These are phyloP conservation scores for Geotrichum candidum DNA, from an alignment of 1,139 yeast genomes.

Conservation along the genomic window DNA sequence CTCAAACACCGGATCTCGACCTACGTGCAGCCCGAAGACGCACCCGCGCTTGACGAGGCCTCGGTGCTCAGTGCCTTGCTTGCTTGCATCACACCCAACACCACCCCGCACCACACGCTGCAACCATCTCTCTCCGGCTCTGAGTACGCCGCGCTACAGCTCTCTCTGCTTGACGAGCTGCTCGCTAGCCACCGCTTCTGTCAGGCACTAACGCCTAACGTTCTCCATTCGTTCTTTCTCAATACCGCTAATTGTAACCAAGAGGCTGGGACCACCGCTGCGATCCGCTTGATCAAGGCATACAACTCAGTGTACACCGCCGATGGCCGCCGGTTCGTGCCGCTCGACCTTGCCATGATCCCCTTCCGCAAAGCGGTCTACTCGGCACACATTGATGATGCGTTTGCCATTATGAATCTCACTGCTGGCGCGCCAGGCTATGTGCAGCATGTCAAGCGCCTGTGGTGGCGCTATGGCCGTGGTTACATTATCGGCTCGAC, in stretches of 20 bases:
- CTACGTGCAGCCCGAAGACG: neutral
- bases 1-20: slow-evolving; percentile 8
- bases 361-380: slow-evolving; percentile 57
- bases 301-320: neutral
- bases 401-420: slow-evolving; percentile 52
- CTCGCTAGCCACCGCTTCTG: neutral
- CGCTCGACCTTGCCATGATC: slow-evolving; percentile 44
- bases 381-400: slow-evolving; percentile 53
- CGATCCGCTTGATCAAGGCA: slow-evolving; percentile 3
- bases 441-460: slow-evolving; percentile 25
- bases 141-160: neutral
- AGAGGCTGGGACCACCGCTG: neutral
- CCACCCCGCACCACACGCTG: neutral
- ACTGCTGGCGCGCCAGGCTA: slow-evolving; percentile 50
- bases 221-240: slow-evolving; percentile 3
- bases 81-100: neutral
- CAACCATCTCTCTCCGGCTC: neutral
- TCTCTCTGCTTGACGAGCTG: neutral
- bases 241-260: neutral
- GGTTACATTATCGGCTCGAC: slow-evolving; percentile 36
- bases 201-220: neutral
- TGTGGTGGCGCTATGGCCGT: slow-evolving; percentile 26
- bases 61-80: slow-evolving; percentile 1
- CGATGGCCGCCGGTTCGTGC: slow-evolving; percentile 4
- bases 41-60: neutral